Evolutionary conservation across 2,329 filamentous ascomycete genomes (phyloP), one percentile per base, ranked within the genome.

Genomic region (Pyrenophora seminiperda): DNA sequence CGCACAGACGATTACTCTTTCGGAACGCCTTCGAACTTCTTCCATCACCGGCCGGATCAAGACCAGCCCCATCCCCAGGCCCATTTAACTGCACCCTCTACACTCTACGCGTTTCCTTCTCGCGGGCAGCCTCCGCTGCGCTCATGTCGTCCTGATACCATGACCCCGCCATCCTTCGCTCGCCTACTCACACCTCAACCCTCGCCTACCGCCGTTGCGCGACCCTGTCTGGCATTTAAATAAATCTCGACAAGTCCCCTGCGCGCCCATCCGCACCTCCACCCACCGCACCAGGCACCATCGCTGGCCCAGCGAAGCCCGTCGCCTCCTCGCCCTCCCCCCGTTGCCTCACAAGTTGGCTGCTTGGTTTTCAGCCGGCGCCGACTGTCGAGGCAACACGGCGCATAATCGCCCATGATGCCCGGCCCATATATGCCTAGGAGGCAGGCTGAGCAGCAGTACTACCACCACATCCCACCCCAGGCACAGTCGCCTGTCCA

Each of bases 381-480:
- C 62, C 65, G 61, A 65, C 71, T 69, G 70, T 72, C 59, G 69
- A 68, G 70, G 71, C 71, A 70, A 67, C 70, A 65, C 50, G 59
- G 56, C 57, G 49, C 53, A 81, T 83, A 77, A 82, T 83, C 84
- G 24, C 85, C 83, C 83, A 89, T 82, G 86, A 90, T 90, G 87
- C 72, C 73, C 83, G 87, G 87, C 81, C 84, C 86, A 49, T 70
- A 75, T 47, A 62, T 73, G 36, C 73, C 70, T 52, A 68, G 75
- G 50, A 71, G 76, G 59, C 75, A 76, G 57, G 63, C 62, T 44
- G 73, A 76, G 56, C 70, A 67, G 48, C 65, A 70, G 32, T 67
- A 75, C 55, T 54, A 66, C 49, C 62, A 71, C 52, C 53, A 65
- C 44, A 50, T 61, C 5, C 56, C 57, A 32, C 57, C 53, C 5